phyloP scores from a whole-genome alignment of 2,329 filamentous ascomycete species.

The Lecanicillium sp. region DNA sequence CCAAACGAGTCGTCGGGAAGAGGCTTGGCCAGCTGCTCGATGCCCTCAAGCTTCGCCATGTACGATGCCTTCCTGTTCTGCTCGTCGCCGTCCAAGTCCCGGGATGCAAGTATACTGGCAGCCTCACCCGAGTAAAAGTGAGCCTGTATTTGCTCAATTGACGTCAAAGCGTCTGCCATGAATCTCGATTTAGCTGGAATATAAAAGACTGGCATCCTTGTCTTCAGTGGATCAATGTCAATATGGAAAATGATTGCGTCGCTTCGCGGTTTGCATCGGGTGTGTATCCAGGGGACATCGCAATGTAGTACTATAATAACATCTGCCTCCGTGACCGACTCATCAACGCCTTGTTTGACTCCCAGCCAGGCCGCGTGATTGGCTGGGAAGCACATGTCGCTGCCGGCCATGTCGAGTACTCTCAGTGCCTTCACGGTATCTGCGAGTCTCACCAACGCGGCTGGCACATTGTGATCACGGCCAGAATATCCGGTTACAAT shows the following conservation, averaged over 20 bases:
- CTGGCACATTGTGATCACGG: constrained; percentile 55
- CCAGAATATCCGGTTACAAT: constrained; percentile 65
- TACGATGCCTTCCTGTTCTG: constrained; percentile 49
- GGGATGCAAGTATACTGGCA: constrained; percentile 26
- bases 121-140: constrained; percentile 44
- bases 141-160: constrained; percentile 61
- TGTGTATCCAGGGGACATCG: constrained; percentile 91
- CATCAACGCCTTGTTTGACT: constrained; percentile 64
- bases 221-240: constrained; percentile 58
- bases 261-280: constrained; percentile 49
- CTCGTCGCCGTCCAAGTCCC: constrained; percentile 13
- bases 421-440: constrained; percentile 59
- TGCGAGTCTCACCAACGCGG: constrained; percentile 57
- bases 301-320: constrained; percentile 80
- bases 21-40: constrained; percentile 49
- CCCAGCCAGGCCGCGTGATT: constrained; percentile 62
- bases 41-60: constrained; percentile 47
- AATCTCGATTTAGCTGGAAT: constrained; percentile 58
- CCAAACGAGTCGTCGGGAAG: constrained; percentile 44
- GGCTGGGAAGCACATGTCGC: constrained; percentile 74
- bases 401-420: constrained; percentile 68
- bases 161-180: constrained; percentile 53
- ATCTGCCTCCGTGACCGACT: constrained; percentile 67
- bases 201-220: constrained; percentile 68
- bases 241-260: constrained; percentile 53